Evolutionary conservation across 805 yeast species (phyloP).

Genomic region (Candida verbasci): DNA sequence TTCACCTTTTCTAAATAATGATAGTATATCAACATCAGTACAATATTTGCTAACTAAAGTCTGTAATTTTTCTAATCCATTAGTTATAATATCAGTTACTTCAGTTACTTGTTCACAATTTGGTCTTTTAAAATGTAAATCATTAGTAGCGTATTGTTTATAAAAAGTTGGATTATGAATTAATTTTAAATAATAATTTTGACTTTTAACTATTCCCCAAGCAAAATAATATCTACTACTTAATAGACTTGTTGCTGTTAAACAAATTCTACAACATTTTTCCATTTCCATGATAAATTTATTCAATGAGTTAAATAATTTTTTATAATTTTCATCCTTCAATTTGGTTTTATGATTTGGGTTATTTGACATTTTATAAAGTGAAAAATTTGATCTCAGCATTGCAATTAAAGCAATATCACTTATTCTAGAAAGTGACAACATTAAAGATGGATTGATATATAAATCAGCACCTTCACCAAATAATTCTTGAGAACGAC

Average conservation of each 20-base stretch:
- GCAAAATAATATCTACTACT: conserved; percentile 62
- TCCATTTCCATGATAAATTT: conserved; percentile 8
- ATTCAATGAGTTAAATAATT: conserved; percentile 8
- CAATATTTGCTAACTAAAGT: conserved; percentile 4
- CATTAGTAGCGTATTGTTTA: conserved; percentile 5
- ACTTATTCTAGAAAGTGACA: conserved; percentile 22
- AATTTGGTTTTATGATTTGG: conserved; percentile 8
- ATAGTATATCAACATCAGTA: conserved; percentile 3
- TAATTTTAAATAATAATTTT: conserved; percentile 34
- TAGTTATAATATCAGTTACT: conserved; percentile 2
- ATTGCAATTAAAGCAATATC: conserved; percentile 19
- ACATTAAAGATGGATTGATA: conserved; percentile 35
- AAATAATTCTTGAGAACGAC: conserved; percentile 31
- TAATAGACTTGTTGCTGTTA: conserved; percentile 26
- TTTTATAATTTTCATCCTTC: conserved; percentile 6
- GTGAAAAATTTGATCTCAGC: conserved; percentile 19
- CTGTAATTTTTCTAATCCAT: conserved; percentile 4
- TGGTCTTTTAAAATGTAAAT: conserved; percentile 2
- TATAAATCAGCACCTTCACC: conserved; percentile 39
- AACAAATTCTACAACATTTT: conserved; percentile 12
- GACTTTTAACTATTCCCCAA: conserved; percentile 61
- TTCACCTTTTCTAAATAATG: conserved; percentile 2
- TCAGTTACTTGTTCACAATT: conserved; percentile 8
- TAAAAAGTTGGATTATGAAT: conserved; percentile 24
- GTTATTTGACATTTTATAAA: conserved; percentile 9